Base-by-base conservation (phyloP, 441 rosid species). In the Gossypium gossypioides region DNA sequence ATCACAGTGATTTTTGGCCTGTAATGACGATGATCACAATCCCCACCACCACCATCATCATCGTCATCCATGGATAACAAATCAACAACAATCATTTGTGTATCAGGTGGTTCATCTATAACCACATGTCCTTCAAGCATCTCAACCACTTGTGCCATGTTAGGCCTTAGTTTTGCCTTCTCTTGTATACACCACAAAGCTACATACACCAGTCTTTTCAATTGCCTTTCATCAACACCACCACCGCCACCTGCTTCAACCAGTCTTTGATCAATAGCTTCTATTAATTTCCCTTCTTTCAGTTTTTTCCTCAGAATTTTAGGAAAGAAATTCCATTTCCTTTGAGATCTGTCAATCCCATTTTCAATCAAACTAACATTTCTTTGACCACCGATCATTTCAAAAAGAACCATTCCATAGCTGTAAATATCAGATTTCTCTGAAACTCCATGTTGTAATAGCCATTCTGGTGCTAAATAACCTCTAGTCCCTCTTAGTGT, bases 161-260 rank as follows among this genome's bases (percentile, higher is more conserved):
- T 82, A 10, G 98, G 98, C 71, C 96, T 83, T 7, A 78, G 84
- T 79, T 77, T 80, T 15, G 86, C 77, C 73, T 69, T 84, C 81
- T 89, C 96, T 55, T 93, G 97, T 75, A 91, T 87, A 79, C 98
- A 93, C 98, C 97, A 93, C 64, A 92, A 72, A 16, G 93, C 97
- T 16, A 89, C 81, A 73, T 77, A 63, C 2, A 82, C 86, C 77
- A 91, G 19, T 75, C 81, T 86, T 81, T 50, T 85, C 60, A 89
- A 76, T 71, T 88, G 79, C 55, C 48, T 84, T 78, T 92, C 97
- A 3, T 87, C 86, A n/a, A 65, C 24, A 0, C 81, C 85, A 24
- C 86, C 87, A 34, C 8, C 40, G 0, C 81, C 85, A 27, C 86
- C 87, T 0, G 48, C 76, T 24, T 81, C 86, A 8, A 78, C 3